These are phyloP conservation scores for Irpex rosettiformis DNA, from an alignment of 1,284 basidiomycete genomes.

Conservation along the genomic window DNA sequence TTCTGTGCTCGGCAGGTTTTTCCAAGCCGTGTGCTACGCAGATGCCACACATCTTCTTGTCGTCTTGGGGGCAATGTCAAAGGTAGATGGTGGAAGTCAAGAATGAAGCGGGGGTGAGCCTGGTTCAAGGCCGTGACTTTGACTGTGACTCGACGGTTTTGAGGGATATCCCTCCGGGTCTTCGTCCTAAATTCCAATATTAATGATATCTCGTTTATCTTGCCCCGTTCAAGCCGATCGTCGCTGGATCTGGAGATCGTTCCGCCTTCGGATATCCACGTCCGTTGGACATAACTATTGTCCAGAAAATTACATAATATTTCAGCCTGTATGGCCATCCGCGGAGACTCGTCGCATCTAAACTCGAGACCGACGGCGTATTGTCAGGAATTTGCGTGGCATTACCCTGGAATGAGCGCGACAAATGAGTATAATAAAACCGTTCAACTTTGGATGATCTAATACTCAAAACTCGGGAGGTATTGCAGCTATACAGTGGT, in stretches of 20 bases:
- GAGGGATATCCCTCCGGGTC: too few species aligned
- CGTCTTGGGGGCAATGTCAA: not conserved
- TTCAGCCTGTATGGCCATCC: not conserved
- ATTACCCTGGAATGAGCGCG: not conserved
- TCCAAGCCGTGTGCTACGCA: slow-evolving; percentile 79
- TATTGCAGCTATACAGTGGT: slow-evolving; percentile 2
- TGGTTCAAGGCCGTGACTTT: not conserved
- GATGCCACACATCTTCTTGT: slow-evolving; percentile 80
- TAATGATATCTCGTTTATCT: not conserved
- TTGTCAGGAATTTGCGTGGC: not conserved
- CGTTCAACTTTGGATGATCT: not conserved
- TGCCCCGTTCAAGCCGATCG: slow-evolving; percentile 13
- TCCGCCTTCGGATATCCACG: not conserved
- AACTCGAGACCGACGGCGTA: not conserved
- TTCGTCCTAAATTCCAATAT: too few species aligned
- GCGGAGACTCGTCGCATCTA: slow-evolving; percentile 1
- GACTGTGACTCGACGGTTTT: slow-evolving; percentile 11
- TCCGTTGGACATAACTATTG: not conserved
- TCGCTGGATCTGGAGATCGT: slow-evolving; percentile 9
- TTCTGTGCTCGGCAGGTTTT: slow-evolving; percentile 65
- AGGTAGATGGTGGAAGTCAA: slow-evolving; percentile 4
- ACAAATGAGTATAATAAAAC: not conserved
- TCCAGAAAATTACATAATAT: not conserved
- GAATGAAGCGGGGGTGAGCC: not conserved
- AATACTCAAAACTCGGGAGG: not conserved